These are phyloP conservation scores for Teratosphaeria pseudoeucalypti DNA, from an alignment of 2,329 filamentous ascomycete species.

Conservation along the genomic window DNA sequence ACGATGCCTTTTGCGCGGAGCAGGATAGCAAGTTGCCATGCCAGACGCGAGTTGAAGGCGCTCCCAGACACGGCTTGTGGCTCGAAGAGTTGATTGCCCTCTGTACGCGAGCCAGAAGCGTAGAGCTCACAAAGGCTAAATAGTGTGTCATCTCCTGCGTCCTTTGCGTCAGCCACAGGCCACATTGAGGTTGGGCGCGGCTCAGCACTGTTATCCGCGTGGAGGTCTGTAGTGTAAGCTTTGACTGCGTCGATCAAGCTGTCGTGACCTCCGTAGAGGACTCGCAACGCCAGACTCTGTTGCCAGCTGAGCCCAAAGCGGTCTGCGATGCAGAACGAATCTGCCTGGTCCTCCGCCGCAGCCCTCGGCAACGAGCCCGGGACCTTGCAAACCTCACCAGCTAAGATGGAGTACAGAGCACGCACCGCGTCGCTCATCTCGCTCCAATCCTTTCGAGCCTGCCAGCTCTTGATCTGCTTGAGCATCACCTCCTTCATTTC, in stretches of 20 bases:
- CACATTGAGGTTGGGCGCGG: constrained; percentile 62
- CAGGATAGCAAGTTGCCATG: constrained; percentile 71
- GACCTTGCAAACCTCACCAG: constrained; percentile 76
- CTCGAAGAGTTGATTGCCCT: neutral
- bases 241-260: constrained; percentile 62
- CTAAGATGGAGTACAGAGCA: constrained; percentile 78
- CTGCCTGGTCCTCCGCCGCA: constrained; percentile 67
- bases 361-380: constrained; percentile 60
- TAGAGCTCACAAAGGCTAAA: constrained; percentile 73
- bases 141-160: constrained; percentile 62
- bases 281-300: constrained; percentile 78
- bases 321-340: constrained; percentile 71
- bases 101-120: constrained; percentile 9
- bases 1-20: constrained; percentile 26
- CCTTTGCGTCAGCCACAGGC: constrained; percentile 19
- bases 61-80: constrained; percentile 58
- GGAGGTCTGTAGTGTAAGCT: constrained; percentile 63
- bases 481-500: constrained; percentile 62
- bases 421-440: constrained; percentile 80
- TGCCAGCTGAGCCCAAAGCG: constrained; percentile 86
- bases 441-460: constrained; percentile 67
- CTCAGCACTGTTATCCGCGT: constrained; percentile 52
- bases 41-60: constrained; percentile 62
- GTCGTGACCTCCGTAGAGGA: constrained; percentile 73
- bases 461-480: constrained; percentile 76